Evolutionary conservation across 305 asterid species (phyloP).

Genomic region (Ilex paraguariensis): DNA sequence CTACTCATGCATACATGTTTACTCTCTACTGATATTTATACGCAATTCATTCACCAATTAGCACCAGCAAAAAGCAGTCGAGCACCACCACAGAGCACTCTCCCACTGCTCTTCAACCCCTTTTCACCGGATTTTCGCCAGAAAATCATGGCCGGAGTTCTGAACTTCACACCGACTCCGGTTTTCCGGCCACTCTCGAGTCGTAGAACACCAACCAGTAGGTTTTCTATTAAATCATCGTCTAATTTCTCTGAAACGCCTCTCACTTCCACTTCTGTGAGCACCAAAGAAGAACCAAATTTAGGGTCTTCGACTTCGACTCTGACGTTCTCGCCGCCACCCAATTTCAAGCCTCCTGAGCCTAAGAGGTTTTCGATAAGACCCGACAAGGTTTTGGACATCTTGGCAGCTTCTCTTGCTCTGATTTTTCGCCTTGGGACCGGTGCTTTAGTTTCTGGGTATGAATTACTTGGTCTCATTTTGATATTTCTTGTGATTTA

Average conservation of each 20-base stretch:
- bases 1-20: too few species aligned
- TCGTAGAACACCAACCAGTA: constrained; percentile 20
- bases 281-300: constrained; percentile 24
- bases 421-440: constrained; percentile 78
- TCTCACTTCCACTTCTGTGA: constrained; percentile 18
- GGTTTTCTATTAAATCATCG: constrained; percentile 31
- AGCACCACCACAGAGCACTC: too few species aligned
- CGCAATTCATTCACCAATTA: too few species aligned
- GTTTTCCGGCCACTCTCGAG: constrained; percentile 37
- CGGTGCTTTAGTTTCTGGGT: constrained; percentile 82
- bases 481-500: background rate
- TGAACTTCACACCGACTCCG: constrained; percentile 43
- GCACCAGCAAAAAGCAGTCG: too few species aligned
- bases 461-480: background rate
- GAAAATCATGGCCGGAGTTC: constrained; percentile 45
- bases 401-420: constrained; percentile 82
- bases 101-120: too few species aligned
- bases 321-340: constrained; percentile 48
- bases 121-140: constrained; percentile 9
- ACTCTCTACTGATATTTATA: too few species aligned
- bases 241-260: constrained; percentile 55
- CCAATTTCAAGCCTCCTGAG: constrained; percentile 69
- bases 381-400: constrained; percentile 70
- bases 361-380: constrained; percentile 82
- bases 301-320: constrained; percentile 18